Percentiles rank a stretch among this genome's conserved stretches.
Evolutionary conservation across 2,329 filamentous ascomycete genomes (phyloP).

Genomic region (Hymenoscyphus scutula): DNA sequence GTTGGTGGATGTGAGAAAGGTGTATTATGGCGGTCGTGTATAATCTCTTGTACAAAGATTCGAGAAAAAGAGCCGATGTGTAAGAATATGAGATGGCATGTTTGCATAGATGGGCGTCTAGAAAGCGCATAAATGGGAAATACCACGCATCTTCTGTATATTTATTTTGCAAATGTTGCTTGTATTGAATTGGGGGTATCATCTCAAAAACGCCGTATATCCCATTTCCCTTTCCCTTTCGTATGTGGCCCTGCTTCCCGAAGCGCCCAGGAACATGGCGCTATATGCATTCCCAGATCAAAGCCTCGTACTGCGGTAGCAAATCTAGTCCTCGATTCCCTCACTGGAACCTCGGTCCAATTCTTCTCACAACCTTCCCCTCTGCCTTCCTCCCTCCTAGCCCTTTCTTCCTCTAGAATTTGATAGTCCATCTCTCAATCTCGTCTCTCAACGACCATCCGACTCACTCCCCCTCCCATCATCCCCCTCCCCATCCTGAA

Average conservation of each 20-base stretch:
- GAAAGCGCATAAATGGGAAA: slow-evolving; percentile 1
- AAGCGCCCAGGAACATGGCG: too few species aligned
- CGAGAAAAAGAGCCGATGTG: slow-evolving; percentile 38
- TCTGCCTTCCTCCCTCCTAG: neutral
- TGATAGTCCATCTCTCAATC: neutral
- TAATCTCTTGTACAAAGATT: slow-evolving; percentile 22
- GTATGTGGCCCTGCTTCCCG: too few species aligned
- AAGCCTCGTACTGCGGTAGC: too few species aligned
- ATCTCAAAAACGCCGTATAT: slow-evolving; percentile 9
- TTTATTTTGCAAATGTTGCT: neutral
- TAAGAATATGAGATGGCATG: slow-evolving; percentile 43
- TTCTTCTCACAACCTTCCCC: neutral
- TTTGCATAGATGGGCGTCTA: slow-evolving; percentile 21
- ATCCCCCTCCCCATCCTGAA: slow-evolving; percentile 39
- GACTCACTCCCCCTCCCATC: slow-evolving; percentile 10
- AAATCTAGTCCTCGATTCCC: too few species aligned
- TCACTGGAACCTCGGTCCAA: too few species aligned
- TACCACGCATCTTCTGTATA: neutral
- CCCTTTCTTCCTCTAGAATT: neutral
- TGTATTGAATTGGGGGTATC: slow-evolving; percentile 6
- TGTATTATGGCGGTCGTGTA: slow-evolving; percentile 79
- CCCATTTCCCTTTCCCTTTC: slow-evolving; percentile 2
- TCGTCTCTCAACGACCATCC: slow-evolving; percentile 3
- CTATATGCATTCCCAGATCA: too few species aligned
- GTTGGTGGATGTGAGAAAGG: slow-evolving; percentile 91